These are phyloP conservation scores for Penicilliopsis zonata DNA, from an alignment of 495 filamentous ascomycete species.

Conservation along the genomic window DNA sequence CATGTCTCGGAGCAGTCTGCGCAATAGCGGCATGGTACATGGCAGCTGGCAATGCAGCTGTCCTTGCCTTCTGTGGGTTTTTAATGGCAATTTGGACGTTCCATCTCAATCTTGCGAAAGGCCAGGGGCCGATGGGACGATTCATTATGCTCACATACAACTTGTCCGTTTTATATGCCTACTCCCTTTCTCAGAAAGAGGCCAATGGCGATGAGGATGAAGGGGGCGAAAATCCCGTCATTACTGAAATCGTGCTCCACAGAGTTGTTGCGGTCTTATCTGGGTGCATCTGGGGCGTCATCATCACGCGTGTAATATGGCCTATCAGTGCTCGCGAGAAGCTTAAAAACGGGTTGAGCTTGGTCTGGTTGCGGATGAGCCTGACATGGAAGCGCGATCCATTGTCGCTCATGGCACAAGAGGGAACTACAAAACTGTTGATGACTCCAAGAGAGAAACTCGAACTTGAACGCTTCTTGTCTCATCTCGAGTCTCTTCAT, in stretches of 20 bases:
- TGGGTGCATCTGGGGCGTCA: constrained; percentile 84
- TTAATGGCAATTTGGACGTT: constrained; percentile 70
- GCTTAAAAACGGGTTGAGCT: constrained; percentile 71
- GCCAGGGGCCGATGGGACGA: constrained; percentile 80
- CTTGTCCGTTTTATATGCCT: constrained; percentile 89
- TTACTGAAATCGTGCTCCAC: constrained; percentile 82
- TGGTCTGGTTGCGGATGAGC: constrained; percentile 89
- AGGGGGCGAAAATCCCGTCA: constrained; percentile 73
- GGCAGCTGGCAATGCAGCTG: constrained; percentile 56
- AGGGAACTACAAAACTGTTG: constrained; percentile 43
- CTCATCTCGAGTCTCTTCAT: constrained; percentile 59
- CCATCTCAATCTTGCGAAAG: constrained; percentile 74
- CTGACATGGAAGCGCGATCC: constrained; percentile 96
- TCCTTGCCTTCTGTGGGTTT: constrained; percentile 68
- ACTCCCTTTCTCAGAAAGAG: constrained; percentile 69
- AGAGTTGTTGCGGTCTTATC: constrained; percentile 77
- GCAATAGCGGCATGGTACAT: constrained; percentile 68
- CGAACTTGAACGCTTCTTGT: constrained; percentile 47
- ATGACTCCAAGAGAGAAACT: constrained; percentile 76
- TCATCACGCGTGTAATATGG: constrained; percentile 85
- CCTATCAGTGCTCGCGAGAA: constrained; percentile 80
- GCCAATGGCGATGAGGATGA: constrained; percentile 62
- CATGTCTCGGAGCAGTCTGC: constrained; percentile 64
- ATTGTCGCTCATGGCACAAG: constrained; percentile 54
- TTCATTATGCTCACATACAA: constrained; percentile 95